Evolutionary conservation across 192 early-diverging fungal genomes (phyloP), one percentile per base, ranked within the genome.

Genomic region (Dissophora globulifera): DNA sequence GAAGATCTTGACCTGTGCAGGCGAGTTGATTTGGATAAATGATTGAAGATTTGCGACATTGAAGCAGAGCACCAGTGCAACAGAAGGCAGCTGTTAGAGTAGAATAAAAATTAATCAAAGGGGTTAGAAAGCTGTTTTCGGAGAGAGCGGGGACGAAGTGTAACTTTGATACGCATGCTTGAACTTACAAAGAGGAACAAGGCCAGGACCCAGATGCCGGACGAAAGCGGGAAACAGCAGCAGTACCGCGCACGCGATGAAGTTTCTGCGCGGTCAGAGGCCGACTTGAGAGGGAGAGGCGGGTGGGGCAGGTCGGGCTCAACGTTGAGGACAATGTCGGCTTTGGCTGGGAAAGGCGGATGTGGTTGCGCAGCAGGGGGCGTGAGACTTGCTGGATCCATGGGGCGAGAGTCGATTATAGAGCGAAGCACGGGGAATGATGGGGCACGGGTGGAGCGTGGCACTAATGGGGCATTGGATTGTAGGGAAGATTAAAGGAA

Each of bases 11-110:
- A 67, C 35, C 4, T 58, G 57, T 11, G 29, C 15, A n/a, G 72
- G 62, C 3, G 64, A 42, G 35, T 67, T 76, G 63, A 76, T 43
- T 8, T 38, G 58, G 26, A 76, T 35, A 13, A 47, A 11, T 16
- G 29, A 32, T 30, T 53, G 52, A 8, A 62, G 17, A 50, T 58
- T 49, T 1, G 61, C 52, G 4, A 76, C 40, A 32, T 76, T 76
- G 30, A 76, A 56, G 40, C 50, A 48, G 1, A 66, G 51, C 2
- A 62, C 58, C 4, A 76, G 27, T 2, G 58, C 57, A 9, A 76
- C 6, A 4, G 62, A 65, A 29, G 72, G 72, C 10, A 66, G 53
- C 71, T 75, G 38, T 10, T 40, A 13, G 38, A 13, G 7, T 7
- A 7, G 38, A 40, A 40, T 13, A 40, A 13, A 10, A 40, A 40